phyloP scores from a whole-genome alignment of 2,329 filamentous ascomycete genomes.

The Dothiorella sarmentorum region DNA sequence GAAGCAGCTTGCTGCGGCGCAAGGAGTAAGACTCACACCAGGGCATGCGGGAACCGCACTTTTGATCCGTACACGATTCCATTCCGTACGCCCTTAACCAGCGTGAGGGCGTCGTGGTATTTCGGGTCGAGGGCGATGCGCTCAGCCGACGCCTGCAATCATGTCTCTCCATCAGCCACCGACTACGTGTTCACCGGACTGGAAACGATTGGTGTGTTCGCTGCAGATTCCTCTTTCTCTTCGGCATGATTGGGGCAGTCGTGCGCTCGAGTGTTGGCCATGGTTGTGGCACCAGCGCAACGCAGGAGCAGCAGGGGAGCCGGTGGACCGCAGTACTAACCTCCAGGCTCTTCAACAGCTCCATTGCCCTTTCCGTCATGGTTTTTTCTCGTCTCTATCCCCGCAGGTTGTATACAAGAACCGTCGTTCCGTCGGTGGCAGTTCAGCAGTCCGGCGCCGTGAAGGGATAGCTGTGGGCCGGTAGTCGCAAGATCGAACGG shows the following conservation, averaged over 20 bases:
- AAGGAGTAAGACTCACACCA: constrained; percentile 65
- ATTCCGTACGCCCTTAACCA: constrained; percentile 93
- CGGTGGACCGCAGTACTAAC: not conserved
- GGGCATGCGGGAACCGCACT: constrained; percentile 95
- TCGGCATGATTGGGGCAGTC: no score
- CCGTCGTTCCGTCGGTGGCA: not conserved
- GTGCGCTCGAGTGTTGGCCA: not conserved
- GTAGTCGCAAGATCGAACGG: no score
- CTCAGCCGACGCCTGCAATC: constrained; percentile 44
- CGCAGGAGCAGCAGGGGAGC: not conserved
- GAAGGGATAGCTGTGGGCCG: no score
- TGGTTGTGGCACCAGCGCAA: not conserved
- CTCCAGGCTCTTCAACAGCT: constrained; percentile 12
- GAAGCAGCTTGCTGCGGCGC: not conserved
- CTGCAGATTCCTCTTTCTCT: no score
- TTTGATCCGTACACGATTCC: constrained; percentile 95
- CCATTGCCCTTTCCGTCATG: constrained; percentile 1
- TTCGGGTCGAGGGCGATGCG: constrained; percentile 74
- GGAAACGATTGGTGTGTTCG: no score
- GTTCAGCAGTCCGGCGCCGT: no score
- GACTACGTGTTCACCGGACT: no score
- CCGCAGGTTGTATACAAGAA: not conserved
- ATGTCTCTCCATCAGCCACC: constrained; percentile 4
- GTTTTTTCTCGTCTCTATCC: not conserved
- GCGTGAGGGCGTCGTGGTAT: constrained; percentile 78